Evolutionary conservation across 1,139 yeast genomes (phyloP).

Genomic region (Candida neerlandica): DNA sequence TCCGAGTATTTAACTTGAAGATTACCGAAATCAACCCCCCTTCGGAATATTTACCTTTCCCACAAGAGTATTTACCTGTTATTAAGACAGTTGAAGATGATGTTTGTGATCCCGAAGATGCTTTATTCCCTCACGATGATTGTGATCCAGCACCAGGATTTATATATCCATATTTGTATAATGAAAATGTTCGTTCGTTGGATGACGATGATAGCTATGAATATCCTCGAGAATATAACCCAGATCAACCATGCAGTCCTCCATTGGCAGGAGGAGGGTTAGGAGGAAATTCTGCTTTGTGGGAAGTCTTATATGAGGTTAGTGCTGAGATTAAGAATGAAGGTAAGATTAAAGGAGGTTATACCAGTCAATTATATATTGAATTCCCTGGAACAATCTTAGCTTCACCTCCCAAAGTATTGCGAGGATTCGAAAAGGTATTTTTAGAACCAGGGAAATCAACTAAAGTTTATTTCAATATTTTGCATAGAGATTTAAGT

Average conservation of each 20-base stretch:
- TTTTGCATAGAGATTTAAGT: conserved; percentile 58
- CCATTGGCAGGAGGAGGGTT: conserved; percentile 60
- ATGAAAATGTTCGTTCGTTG: conserved; percentile 44
- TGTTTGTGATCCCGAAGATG: conserved; percentile 58
- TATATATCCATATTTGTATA: conserved; percentile 53
- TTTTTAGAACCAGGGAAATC: conserved; percentile 47
- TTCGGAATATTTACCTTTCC: conserved; percentile 50
- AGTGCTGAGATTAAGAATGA: conserved; percentile 51
- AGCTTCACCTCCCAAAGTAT: conserved; percentile 51
- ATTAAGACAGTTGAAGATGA: conserved; percentile 46
- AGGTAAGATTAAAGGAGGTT: conserved; percentile 54
- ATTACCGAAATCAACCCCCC: conserved; percentile 48
- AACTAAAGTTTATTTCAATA: conserved; percentile 43
- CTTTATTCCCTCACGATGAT: conserved; percentile 57
- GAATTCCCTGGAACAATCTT: conserved; percentile 51
- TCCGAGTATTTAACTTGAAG: conserved; percentile 40
- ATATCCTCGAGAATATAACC: conserved; percentile 55
- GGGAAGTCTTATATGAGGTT: conserved; percentile 52
- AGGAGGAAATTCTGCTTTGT: conserved; percentile 52
- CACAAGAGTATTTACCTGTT: conserved; percentile 49
- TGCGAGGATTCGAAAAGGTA: conserved; percentile 64
- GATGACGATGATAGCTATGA: conserved; percentile 46
- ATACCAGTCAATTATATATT: conserved; percentile 59
- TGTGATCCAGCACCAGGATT: conserved; percentile 54
- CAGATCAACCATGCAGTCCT: conserved; percentile 39